Evolutionary conservation across 345 rosid species (phyloP), one percentile per base, ranked within the genome.

Genomic region (Clarkia xantiana): DNA sequence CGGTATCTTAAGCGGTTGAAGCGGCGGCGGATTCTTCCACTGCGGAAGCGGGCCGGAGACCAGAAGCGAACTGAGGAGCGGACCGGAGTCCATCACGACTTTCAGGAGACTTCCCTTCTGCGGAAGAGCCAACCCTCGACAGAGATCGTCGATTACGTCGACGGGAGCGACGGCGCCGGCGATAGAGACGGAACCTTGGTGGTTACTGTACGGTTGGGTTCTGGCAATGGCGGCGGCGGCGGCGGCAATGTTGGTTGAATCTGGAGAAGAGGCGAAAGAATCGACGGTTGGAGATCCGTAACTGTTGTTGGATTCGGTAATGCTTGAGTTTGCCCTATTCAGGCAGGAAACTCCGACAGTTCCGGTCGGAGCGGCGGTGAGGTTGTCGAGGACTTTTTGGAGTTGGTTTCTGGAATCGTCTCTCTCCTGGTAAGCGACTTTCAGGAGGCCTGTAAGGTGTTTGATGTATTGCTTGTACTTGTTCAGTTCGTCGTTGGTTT

Each of bases 1-100:
- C 0, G 84, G 94, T 47, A 76, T 71, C 61, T 72, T 78, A 57
- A 84, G 68, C 1, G 75, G 40, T 14, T 79, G 78, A 52, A 73
- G 16, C 29, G 94, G 84, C 15, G 99, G 99, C n/a, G 97, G 99
- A 41, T 93, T 87, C 53, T 94, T 69, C 97, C 99, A 93, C 62
- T 60, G 65, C 11, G 99, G 99, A 44, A 93, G 82, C 0, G 86
- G 97, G 17, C 95, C 99, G 0, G 99, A 79, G n/a, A 87, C 78
- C 2, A 84, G 76, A 38, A 87, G 78, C 1, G 84, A 75, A 40
- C 76, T 77, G 34, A 93, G 84, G 23, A 93, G 83, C 45, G 97
- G 99, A 0, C 91, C 94, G 1, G 88, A 72, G 20, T 74, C 86
- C 71, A 71, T 71, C 19, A 93, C 77, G 6, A 86, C 62, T 23